Base-by-base conservation (phyloP, 225 moss, liverwort and hornwort species). In the Bryoerythrophyllum caledonicum region DNA sequence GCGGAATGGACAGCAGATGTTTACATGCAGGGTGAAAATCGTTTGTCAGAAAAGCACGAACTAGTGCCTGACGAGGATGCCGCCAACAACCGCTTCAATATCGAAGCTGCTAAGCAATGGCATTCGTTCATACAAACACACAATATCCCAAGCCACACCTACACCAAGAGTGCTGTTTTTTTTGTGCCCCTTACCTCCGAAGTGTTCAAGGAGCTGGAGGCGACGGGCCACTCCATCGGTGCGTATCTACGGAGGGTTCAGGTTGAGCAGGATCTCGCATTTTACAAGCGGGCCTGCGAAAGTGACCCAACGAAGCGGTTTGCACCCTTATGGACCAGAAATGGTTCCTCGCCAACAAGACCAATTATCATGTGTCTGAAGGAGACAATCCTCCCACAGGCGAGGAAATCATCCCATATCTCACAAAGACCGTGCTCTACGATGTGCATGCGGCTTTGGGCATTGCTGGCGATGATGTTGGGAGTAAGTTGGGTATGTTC, bases 371-470 rank as follows among this genome's bases (percentile, higher is more conserved):
- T 40, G n/a, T 4, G 23, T 23, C 55, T 9, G 23, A 24, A 55
- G 55, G 55, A 24, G 55, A 55, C 8, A 23, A 7, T 23, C 23
- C 41, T 1, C 79, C 73, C 3, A 41, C 16, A 53, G 74, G 30
- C 60, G 11, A 79, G 30, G 79, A 59, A 20, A 48, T 79, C 44
- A 53, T 79, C 2, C 79, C 79, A 14, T 74, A 73, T 68, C 74
- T 74, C 5, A 67, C 74, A 2, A 74, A 79, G 52, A 34, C 68
- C 25, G 79, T 79, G 19, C 60, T 79, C 24, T 73, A 79, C 46
- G 79, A 79, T 67, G 73, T 67, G 73, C 79, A 57, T 52, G 79
- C 66, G 7, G 79, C 73, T 49, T 15, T 73, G 35, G 79, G 79
- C 17, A 20, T 66, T 19, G 72, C 57, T 0, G 60, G 72, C 13